Evolutionary conservation across 495 filamentous ascomycete genomes (phyloP), one percentile per base, ranked within the genome.

Genomic region (Staphylotrichum tortipilum): DNA sequence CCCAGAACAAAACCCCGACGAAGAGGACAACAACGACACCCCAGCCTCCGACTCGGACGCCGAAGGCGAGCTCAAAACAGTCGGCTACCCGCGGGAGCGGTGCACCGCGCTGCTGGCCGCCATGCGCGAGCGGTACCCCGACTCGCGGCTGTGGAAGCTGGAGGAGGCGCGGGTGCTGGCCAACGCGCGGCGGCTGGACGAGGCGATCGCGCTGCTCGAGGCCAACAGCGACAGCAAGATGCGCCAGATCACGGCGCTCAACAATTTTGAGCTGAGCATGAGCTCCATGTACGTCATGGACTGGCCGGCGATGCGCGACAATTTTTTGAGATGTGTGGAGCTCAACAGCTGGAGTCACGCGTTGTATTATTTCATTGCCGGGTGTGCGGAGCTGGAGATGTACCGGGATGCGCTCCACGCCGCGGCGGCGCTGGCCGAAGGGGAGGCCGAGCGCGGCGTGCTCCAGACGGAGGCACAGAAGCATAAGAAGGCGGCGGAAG

Each of bases 261-360:
- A 80, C 54, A 81, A 83, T 54, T 97, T 97, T 63, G 94, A 97
- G 61, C 79, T 81, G 61, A 83, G 84, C 49, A 61, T 98, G 64
- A 79, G 84, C 55, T 76, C 79, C 34, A 82, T 96, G 78, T 94
- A 86, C 60, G 58, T 84, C 24, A 84, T 94, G 57, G 70, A 78
- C 35, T 95, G 86, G 62, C 65, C 80, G 19, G 72, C 78, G 12
- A 86, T 86, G 62, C 75, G 85, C 18, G 75, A 82, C 39, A 77
- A 80, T 12, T 97, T 95, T 63, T 58, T 89, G 23, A 72, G 81
- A 62, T 92, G 91, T 58, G 72, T 89, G 33, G 81, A 84, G 43
- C 78, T 95, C 41, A 96, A 95, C 64, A 86, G 82, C 47, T 98
- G 94, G 92, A 88, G 83, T 22, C 89, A 87, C 39, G 79, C 83